A percentile compares a stretch with the other conserved stretches of the same genome.
phyloP scores from a whole-genome alignment of 2,329 filamentous ascomycete genomes.

The Aulographum hederae region DNA sequence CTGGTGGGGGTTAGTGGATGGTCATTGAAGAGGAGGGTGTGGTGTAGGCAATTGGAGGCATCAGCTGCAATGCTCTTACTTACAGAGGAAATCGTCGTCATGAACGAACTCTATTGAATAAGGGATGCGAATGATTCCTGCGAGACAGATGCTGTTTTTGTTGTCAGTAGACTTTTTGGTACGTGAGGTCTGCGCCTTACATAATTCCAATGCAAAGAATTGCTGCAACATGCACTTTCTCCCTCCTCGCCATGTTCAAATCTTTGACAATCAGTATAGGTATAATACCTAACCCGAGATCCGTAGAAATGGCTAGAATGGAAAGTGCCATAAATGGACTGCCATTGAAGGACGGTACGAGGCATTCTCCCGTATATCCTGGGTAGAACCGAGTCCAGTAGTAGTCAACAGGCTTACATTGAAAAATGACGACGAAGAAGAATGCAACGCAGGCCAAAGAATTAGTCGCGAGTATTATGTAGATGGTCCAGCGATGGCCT shows the following conservation, averaged over 20 bases:
- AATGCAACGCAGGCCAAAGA: conserved; percentile 2
- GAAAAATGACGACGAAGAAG: conserved; percentile 3
- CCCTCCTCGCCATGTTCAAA: conserved; percentile 11
- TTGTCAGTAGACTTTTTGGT: not conserved
- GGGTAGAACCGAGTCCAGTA: conserved; percentile 2
- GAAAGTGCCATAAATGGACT: conserved; percentile 5
- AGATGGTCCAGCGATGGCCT: conserved; percentile 2
- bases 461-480: conserved; percentile 1
- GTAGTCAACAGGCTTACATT: conserved; percentile 1
- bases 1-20: no score
- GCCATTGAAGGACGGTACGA: not conserved
- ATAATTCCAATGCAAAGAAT: conserved; percentile 14
- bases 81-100: conserved; percentile 19
- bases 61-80: conserved; percentile 1
- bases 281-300: conserved; percentile 9
- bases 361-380: not conserved
- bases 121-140: conserved; percentile 25
- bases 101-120: conserved; percentile 19
- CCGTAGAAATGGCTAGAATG: conserved; percentile 6
- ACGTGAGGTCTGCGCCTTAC: conserved; percentile 4
- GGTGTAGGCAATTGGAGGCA: no score
- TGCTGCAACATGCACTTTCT: conserved; percentile 13
- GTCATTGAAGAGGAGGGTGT: not conserved
- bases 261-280: conserved; percentile 13
- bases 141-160: conserved; percentile 8